Evolutionary conservation across 805 yeast species (phyloP).

Genomic region (Nakazawaea ishiwadae): DNA sequence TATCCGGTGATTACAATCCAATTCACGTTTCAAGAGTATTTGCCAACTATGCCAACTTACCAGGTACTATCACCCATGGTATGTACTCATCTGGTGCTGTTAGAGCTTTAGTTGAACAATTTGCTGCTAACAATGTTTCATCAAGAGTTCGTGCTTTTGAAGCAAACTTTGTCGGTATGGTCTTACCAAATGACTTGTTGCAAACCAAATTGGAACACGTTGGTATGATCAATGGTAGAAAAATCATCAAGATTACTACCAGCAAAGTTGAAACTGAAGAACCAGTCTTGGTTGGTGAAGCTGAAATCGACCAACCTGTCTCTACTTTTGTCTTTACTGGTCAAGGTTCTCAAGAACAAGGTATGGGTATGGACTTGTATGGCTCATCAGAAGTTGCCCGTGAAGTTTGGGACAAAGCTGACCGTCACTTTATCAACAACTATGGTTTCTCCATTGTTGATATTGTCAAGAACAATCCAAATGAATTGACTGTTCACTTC

Average conservation of each 20-base stretch:
- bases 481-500: conserved; percentile 90
- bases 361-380: conserved; percentile 99
- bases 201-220: conserved; percentile 87
- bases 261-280: conserved; percentile 75
- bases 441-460: conserved; percentile 97
- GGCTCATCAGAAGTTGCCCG: conserved; percentile 86
- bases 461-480: conserved; percentile 94
- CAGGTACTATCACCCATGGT: conserved; percentile 98
- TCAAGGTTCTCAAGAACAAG: conserved; percentile 99
- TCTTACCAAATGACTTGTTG: conserved; percentile 88
- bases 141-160: conserved; percentile 92
- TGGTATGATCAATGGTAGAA: conserved; percentile 99
- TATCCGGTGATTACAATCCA: conserved; percentile 98
- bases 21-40: conserved; percentile 96
- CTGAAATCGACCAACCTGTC: conserved; percentile 97
- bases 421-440: conserved; percentile 82
- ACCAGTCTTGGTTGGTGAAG: conserved; percentile 85
- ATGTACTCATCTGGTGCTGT: conserved; percentile 97
- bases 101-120: conserved; percentile 91
- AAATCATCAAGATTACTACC: conserved; percentile 89
- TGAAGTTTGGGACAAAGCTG: conserved; percentile 98
- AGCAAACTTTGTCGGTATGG: conserved; percentile 94
- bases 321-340: conserved; percentile 98
- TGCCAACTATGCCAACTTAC: conserved; percentile 87
- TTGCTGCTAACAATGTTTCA: conserved; percentile 98